phyloP scores from a whole-genome alignment of 352 stramenopile species.

The Globisporangium polare region DNA sequence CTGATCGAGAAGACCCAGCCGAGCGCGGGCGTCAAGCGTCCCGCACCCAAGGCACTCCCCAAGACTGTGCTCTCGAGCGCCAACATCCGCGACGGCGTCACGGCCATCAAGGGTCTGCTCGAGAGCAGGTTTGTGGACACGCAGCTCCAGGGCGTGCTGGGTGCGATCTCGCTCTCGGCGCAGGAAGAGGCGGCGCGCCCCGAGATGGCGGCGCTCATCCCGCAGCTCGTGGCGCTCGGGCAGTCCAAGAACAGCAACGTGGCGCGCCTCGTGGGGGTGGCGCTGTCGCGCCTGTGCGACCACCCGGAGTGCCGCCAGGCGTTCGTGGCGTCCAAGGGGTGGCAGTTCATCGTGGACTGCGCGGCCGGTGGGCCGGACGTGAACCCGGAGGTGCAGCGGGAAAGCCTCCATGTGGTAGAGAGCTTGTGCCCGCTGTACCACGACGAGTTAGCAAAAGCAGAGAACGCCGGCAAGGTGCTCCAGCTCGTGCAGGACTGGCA shows the following conservation, averaged over 20 bases:
- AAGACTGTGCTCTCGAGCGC: slow-evolving; percentile 39
- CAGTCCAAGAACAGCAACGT: slow-evolving; percentile 64
- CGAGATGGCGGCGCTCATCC: slow-evolving; percentile 63
- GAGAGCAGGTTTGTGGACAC: slow-evolving; percentile 73
- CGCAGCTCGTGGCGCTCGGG: slow-evolving; percentile 58
- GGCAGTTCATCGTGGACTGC: slow-evolving; percentile 81
- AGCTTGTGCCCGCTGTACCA: slow-evolving; percentile 80
- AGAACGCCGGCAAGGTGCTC: slow-evolving; percentile 54
- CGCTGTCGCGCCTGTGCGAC: slow-evolving; percentile 76
- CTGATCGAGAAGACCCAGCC: slow-evolving; percentile 53
- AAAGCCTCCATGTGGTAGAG: slow-evolving; percentile 86
- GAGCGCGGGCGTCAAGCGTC: slow-evolving; percentile 53
- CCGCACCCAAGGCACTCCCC: slow-evolving; percentile 57
- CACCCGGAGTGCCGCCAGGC: slow-evolving; percentile 79
- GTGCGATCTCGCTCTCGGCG: slow-evolving; percentile 73
- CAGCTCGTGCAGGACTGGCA: slow-evolving; percentile 72
- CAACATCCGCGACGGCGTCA: slow-evolving; percentile 53
- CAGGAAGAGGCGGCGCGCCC: slow-evolving; percentile 44
- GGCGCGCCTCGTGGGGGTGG: slow-evolving; percentile 59
- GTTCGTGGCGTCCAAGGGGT: slow-evolving; percentile 77
- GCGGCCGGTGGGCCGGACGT: slow-evolving; percentile 58
- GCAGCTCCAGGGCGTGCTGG: slow-evolving; percentile 81
- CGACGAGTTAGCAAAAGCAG: slow-evolving; percentile 70
- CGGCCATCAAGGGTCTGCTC: slow-evolving; percentile 63
- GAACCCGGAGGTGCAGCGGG: slow-evolving; percentile 70